Conservation (phyloP, 2,329 filamentous ascomycete species). For the Harringtonia lauricola region DNA sequence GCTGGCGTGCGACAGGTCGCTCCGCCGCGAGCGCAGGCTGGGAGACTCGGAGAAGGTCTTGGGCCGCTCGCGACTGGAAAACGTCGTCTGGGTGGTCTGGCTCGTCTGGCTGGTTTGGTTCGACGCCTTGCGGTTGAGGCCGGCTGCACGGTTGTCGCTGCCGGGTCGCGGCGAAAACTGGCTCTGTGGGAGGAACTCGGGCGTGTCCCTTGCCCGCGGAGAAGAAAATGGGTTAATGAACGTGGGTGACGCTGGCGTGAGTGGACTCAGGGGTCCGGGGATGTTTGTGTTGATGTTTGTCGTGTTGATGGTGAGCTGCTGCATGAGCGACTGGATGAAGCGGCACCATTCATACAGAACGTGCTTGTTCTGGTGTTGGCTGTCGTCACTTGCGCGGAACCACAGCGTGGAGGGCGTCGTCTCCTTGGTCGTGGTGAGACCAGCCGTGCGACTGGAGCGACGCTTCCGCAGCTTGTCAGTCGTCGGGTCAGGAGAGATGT, state of each 20-base stretch:
- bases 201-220: constrained; percentile 1
- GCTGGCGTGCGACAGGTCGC: constrained; percentile 40
- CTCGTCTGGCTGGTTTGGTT: constrained; percentile 17
- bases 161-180: constrained; percentile 27
- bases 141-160: constrained; percentile 28
- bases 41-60: constrained; percentile 46
- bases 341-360: constrained; percentile 50
- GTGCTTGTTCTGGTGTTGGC: constrained; percentile 17
- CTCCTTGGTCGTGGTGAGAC: constrained; percentile 41
- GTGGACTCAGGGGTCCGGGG: constrained; percentile 33
- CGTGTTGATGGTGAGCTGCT: constrained; percentile 10
- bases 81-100: constrained; percentile 20
- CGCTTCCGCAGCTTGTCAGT: constrained; percentile 52
- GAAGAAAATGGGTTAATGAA: constrained; percentile 41
- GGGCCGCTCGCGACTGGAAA: constrained; percentile 38
- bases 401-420: constrained; percentile 36
- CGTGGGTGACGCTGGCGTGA: constrained; percentile 40
- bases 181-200: neutral
- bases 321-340: constrained; percentile 34
- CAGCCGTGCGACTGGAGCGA: constrained; percentile 51
- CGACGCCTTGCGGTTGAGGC: constrained; percentile 36
- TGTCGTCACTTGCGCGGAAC: constrained; percentile 46
- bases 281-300: neutral
- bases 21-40: constrained; percentile 50
- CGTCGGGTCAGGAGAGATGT: constrained; percentile 35